Evolutionary conservation across 441 rosid species (phyloP).

Genomic region (Pelargonium exstipulatum): DNA sequence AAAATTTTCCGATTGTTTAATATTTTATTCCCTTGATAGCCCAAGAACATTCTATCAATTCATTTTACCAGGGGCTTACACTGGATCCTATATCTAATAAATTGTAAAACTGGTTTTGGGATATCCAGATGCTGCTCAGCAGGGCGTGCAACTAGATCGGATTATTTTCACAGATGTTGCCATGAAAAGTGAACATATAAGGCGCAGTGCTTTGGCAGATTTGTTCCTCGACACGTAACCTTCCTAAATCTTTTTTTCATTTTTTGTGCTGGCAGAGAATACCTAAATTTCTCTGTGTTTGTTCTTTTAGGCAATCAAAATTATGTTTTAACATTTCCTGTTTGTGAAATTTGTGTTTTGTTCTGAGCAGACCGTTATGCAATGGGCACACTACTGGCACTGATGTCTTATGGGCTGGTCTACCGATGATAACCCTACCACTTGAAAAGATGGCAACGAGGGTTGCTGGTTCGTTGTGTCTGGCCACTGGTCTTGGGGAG

Average conservation of each 20-base stretch:
- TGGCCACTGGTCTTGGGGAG: constrained; percentile 93
- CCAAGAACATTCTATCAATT: background rate
- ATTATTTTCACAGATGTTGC: constrained; percentile 98
- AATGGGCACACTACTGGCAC: constrained; percentile 99
- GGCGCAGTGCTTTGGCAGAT: constrained; percentile 95
- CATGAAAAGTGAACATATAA: constrained; percentile 90
- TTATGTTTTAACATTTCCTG: background rate
- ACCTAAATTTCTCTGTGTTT: background rate
- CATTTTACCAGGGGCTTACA: background rate
- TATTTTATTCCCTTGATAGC: background rate
- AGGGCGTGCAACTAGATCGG: constrained; percentile 86
- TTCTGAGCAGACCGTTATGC: constrained; percentile 68
- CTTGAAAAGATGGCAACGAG: constrained; percentile 99
- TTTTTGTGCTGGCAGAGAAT: background rate
- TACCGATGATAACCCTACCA: constrained; percentile 90
- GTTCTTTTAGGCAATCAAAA: background rate
- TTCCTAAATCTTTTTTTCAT: background rate
- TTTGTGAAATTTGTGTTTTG: background rate
- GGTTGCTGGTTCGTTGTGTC: constrained; percentile 97
- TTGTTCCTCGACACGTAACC: constrained; percentile 84
- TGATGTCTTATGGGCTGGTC: constrained; percentile 97
- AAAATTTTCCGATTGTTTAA: background rate
- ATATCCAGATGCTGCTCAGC: constrained; percentile 72
- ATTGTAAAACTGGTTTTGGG: constrained; percentile 10
- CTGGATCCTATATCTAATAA: background rate